Conservation (phyloP, 257 asterid species). For the Ophiorrhiza pumila region DNA sequence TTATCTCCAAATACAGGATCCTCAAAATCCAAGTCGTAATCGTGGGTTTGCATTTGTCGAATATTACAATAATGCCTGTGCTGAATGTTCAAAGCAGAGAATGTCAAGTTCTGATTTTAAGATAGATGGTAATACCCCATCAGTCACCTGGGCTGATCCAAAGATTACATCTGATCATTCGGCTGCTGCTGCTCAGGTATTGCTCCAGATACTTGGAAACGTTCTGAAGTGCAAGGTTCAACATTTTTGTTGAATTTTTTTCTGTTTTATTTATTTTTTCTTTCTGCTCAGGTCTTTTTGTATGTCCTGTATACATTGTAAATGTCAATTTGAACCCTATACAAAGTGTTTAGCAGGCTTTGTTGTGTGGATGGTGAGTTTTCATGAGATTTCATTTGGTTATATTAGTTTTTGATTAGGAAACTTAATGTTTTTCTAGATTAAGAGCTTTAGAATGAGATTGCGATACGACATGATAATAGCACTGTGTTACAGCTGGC, state of each 20-base stretch:
- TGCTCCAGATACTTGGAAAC: slow-evolving; percentile 8
- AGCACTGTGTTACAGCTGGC: neutral
- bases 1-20: slow-evolving; percentile 59
- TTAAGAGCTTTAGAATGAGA: neutral
- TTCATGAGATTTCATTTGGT: neutral
- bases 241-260: neutral
- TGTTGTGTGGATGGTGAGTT: neutral
- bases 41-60: slow-evolving; percentile 97
- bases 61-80: slow-evolving; percentile 94
- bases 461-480: neutral
- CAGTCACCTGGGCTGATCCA: slow-evolving; percentile 97
- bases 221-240: slow-evolving; percentile 3
- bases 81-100: slow-evolving; percentile 81
- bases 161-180: slow-evolving; percentile 78
- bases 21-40: slow-evolving; percentile 74
- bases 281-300: neutral
- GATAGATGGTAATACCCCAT: slow-evolving; percentile 77
- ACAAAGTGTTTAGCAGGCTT: neutral
- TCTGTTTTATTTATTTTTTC: neutral
- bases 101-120: slow-evolving; percentile 64
- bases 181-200: slow-evolving; percentile 83
- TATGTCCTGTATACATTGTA: neutral
- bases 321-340: neutral
- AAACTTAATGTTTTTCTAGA: neutral
- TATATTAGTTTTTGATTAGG: neutral